These are phyloP conservation scores for Stygiomarasmius scandens DNA, from an alignment of 1,284 basidiomycete species.

Conservation along the genomic window DNA sequence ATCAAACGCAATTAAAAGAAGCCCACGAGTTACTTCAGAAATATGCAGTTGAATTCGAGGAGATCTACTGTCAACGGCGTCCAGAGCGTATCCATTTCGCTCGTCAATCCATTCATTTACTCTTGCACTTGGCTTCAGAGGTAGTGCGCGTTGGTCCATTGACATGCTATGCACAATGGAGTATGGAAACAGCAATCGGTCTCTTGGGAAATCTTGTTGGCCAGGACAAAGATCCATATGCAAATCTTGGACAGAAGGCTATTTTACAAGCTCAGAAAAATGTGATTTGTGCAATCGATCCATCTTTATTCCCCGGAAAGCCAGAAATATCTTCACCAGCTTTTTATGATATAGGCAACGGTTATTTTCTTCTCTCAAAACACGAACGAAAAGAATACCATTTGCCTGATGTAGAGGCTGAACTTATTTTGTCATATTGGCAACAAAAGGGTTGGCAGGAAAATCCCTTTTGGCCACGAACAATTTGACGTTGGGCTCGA, in stretches of 20 bases:
- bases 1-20: too few species aligned
- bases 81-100: slow-evolving; percentile 26
- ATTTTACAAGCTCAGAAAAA: slow-evolving; percentile 23
- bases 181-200: slow-evolving; percentile 29
- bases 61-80: slow-evolving; percentile 23
- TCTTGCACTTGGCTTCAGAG: slow-evolving; percentile 23
- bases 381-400: too few species aligned
- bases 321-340: too few species aligned
- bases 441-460: too few species aligned
- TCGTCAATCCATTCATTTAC: slow-evolving; percentile 22
- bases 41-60: slow-evolving; percentile 27
- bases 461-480: too few species aligned
- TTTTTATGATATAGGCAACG: too few species aligned
- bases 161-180: slow-evolving; percentile 23
- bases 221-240: slow-evolving; percentile 27
- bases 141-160: slow-evolving; percentile 22
- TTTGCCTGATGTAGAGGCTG: too few species aligned
- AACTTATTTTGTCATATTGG: too few species aligned
- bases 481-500: slow-evolving; percentile 25
- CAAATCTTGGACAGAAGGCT: slow-evolving; percentile 25
- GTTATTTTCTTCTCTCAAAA: too few species aligned
- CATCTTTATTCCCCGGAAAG: background rate
- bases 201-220: slow-evolving; percentile 27
- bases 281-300: slow-evolving; percentile 12
- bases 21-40: slow-evolving; percentile 11